Base-by-base conservation (phyloP, 352 stramenopile species). In the Globisporangium heterothallicum region DNA sequence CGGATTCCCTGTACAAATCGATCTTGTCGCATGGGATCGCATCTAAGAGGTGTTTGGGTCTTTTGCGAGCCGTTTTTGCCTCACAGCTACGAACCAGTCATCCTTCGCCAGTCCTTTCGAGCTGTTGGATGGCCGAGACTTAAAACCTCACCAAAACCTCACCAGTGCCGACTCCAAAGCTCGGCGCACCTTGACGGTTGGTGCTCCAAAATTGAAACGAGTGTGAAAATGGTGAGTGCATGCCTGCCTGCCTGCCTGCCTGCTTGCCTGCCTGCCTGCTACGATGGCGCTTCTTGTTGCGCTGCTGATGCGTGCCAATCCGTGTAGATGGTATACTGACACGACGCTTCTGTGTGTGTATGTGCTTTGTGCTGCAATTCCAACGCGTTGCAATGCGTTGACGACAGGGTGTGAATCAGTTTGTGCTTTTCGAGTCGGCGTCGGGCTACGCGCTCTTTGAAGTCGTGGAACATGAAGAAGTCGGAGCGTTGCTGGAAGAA, bases 391-490 rank as follows among this genome's bases (percentile, higher is more conserved):
- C 22, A n/a, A 4, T 6, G 22, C 35, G 35, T 18, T 25, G 8
- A n/a, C 19, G n/a, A 36, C 46, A 79, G 70, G 66, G 66, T 63
- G 66, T 71, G 3, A 92, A 90, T 71, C 84, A 86, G 61, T 90
- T 93, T 62, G 87, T 98, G 46, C 80, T 99, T 47, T 97, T 98
- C 62, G 97, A 99, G 76, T 96, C 90, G 51, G 97, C 97, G 25
- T 98, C 96, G 32, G 97, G 97, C 60, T 99, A 98, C 74, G 95
- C 88, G 43, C 88, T 99, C 41, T 98, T 99, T 62, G 96, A 99
- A 56, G 89, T 99, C 12, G 83, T 99, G 8, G 92, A 98, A 64
- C 86, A 96, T 66, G 97, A 99, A 72, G 95, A 99, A 72, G 97
- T 99, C 55, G 95, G 82, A 49, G 64, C 64, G 21, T 66, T 97